Base-by-base conservation (phyloP, 306 rosid genomes). In the Aeschynomene evenia region DNA sequence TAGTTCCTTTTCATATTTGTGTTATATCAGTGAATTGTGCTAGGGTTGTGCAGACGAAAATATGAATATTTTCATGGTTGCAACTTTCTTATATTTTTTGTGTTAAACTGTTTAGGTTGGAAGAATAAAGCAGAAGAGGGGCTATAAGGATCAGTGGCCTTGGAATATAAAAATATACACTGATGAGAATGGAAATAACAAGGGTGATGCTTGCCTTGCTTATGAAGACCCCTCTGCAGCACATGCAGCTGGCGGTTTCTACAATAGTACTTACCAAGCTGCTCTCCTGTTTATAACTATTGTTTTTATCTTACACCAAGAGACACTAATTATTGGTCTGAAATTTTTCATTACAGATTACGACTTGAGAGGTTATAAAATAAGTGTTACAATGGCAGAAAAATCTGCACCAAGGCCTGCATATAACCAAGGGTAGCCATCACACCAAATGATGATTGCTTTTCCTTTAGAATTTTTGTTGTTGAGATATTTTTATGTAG, bases 91-190 rank as follows among this genome's bases (percentile, higher is more conserved):
- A 54, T 39, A 37, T 53, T 11, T n/a, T 43, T 9, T 57, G 51
- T 60, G 18, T 61, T 76, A 19, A 43, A 65, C 37, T 52, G 20
- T 59, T 37, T 73, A 95, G 99, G 96, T 95, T 81, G 99, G 96
- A 78, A 91, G 97, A 78, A 95, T 95, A 80, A 95, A 95, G 73
- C 99, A 95, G 78, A 95, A 95, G 81, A 88, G 99, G 74, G 99
- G 99, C 9, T 95, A 95, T 76, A 95, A 91, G 79, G 99, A 95
- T 79, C 99, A 95, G 72, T 95, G 99, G 99, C 99, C 99, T 49
- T 95, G 83, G 80, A 95, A 95, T 70, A 87, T 95, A 61, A 95
- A 89, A 80, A 87, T 95, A 57, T 95, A 95, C 84, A 89, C 95
- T 0, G 99, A 95, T 66, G 99, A 95, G 45, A 80, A 51, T 43